Conservation (phyloP, 2,329 filamentous ascomycete genomes). For the Lecanosticta acicola region DNA sequence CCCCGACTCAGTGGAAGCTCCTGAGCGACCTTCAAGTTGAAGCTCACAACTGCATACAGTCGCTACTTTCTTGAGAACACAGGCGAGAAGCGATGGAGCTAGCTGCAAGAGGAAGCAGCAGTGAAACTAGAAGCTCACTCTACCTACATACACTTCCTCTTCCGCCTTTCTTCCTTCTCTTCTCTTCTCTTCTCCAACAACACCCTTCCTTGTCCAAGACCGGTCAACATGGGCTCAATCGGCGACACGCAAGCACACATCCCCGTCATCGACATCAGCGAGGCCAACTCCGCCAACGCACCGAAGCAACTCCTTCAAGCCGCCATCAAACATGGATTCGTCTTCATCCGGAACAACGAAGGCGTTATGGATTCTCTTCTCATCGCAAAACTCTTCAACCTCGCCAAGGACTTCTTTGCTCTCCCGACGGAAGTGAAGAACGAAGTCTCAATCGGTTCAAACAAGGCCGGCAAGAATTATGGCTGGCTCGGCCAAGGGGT, state of each 20-base stretch:
- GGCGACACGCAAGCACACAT: slow-evolving; percentile 43
- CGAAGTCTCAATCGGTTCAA: slow-evolving; percentile 65
- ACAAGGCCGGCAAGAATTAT: slow-evolving; percentile 59
- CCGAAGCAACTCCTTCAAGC: slow-evolving; percentile 68
- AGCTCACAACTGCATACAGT: too few relatives aligned
- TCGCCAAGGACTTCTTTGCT: slow-evolving; percentile 69
- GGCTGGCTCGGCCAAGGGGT: slow-evolving; percentile 86
- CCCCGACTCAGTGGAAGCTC: too few relatives aligned
- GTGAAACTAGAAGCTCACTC: not conserved
- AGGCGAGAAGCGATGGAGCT: not conserved
- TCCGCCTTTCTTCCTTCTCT: not conserved
- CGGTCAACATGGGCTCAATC: slow-evolving; percentile 8
- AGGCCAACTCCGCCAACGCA: slow-evolving; percentile 51
- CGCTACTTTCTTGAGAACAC: too few relatives aligned
- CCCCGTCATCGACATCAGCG: slow-evolving; percentile 76
- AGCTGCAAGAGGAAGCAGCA: not conserved
- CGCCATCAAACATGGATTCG: slow-evolving; percentile 76
- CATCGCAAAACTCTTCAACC: slow-evolving; percentile 65
- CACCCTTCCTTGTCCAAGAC: not conserved
- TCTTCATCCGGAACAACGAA: slow-evolving; percentile 76
- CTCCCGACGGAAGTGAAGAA: slow-evolving; percentile 67
- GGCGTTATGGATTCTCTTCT: slow-evolving; percentile 53
- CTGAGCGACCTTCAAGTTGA: too few relatives aligned
- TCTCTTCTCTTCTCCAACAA: not conserved
- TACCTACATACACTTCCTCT: too few relatives aligned